phyloP scores from a whole-genome alignment of 2,329 filamentous ascomycete species.

The Lomentospora prolificans region DNA sequence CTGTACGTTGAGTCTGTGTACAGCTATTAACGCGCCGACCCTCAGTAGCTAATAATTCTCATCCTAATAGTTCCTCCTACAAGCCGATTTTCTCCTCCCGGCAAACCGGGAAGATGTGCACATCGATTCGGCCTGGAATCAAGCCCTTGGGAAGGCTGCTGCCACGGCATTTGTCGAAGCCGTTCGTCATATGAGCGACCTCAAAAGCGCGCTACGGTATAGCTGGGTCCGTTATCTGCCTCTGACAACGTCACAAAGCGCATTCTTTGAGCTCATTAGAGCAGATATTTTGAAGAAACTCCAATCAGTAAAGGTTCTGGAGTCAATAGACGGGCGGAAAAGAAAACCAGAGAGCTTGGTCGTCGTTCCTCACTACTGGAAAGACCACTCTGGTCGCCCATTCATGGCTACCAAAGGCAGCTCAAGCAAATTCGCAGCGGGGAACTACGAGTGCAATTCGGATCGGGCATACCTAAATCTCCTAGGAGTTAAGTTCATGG shows the following conservation, averaged over 20 bases:
- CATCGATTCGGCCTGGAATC: conserved; percentile 14
- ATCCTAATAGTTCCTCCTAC: conserved; percentile 16
- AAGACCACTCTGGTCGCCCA: neutral
- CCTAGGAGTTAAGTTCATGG: neutral
- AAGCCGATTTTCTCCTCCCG: conserved; percentile 18
- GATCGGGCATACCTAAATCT: neutral
- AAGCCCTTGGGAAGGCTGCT: conserved; percentile 5
- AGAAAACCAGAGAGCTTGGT: neutral
- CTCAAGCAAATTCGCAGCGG: neutral
- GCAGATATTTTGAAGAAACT: conserved; percentile 1
- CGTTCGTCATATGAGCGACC: conserved; percentile 5
- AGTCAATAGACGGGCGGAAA: neutral
- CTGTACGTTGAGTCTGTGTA: conserved; percentile 9
- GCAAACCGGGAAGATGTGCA: conserved; percentile 17
- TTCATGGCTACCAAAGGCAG: neutral
- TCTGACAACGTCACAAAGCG: neutral
- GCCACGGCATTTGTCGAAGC: conserved; percentile 3
- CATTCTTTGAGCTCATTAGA: conserved; percentile 4
- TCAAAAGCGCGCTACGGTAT: conserved; percentile 10
- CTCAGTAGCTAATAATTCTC: neutral
- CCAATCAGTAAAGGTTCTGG: neutral
- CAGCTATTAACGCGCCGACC: neutral
- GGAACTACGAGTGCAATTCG: neutral
- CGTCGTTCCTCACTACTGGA: neutral
- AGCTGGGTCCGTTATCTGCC: conserved; percentile 9